phyloP scores from a whole-genome alignment of 371 early-diverging fungal genomes.

The Mortierella sp. region DNA sequence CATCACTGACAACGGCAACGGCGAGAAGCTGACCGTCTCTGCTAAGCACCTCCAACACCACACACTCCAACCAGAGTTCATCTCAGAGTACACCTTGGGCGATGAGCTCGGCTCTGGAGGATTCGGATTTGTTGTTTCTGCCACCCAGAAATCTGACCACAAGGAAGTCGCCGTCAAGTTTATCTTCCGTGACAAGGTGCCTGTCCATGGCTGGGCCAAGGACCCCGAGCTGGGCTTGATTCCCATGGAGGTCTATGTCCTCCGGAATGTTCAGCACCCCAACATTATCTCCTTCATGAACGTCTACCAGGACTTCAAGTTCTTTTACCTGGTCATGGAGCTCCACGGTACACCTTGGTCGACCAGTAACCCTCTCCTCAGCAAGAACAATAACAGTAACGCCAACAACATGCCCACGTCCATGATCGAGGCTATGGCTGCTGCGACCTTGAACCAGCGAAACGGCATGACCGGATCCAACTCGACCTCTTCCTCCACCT shows the following conservation, averaged over 20 bases:
- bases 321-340: constrained; percentile 84
- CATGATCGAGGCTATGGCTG: constrained; percentile 50
- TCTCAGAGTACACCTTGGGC: constrained; percentile 66
- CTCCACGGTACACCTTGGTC: constrained; percentile 84
- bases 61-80: constrained; percentile 63
- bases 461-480: constrained; percentile 12
- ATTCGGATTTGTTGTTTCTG: constrained; percentile 83
- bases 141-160: constrained; percentile 63
- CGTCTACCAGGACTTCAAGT: constrained; percentile 74
- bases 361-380: constrained; percentile 49
- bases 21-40: constrained; percentile 51
- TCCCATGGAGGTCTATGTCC: constrained; percentile 83
- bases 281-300: constrained; percentile 80
- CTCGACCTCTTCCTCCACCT: constrained; percentile 36
- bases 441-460: constrained; percentile 46
- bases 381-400: constrained; percentile 20
- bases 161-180: constrained; percentile 86
- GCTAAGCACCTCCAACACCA: constrained; percentile 63
- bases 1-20: constrained; percentile 12
- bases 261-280: constrained; percentile 76
- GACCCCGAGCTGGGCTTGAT: constrained; percentile 73
- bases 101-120: constrained; percentile 86
- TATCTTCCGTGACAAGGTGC: constrained; percentile 76
- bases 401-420: neutral
- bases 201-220: constrained; percentile 69